A percentile compares a stretch with the other conserved stretches of the same genome.
phyloP scores from a whole-genome alignment of 495 filamentous ascomycete genomes.

The Parathielavia appendiculata region DNA sequence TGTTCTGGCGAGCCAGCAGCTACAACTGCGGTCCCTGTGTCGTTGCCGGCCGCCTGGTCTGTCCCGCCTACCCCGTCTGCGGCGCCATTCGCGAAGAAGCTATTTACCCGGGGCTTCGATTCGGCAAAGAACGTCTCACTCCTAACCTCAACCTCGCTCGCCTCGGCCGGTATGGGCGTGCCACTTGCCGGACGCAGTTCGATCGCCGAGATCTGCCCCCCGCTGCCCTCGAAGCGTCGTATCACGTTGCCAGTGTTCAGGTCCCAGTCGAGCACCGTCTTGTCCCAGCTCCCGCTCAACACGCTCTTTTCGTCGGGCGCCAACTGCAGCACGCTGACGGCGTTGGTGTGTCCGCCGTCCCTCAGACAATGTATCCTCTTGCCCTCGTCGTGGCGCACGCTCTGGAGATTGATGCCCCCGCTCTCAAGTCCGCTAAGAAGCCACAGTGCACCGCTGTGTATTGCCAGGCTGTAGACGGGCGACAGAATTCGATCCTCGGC shows the following conservation, averaged over 20 bases:
- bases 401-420: slow-evolving; percentile 88
- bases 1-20: slow-evolving; percentile 61
- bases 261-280: slow-evolving; percentile 90
- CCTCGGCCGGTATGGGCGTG: slow-evolving; percentile 67
- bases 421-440: slow-evolving; percentile 83
- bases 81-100: slow-evolving; percentile 38
- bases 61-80: slow-evolving; percentile 4
- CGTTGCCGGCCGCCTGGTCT: neutral
- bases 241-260: slow-evolving; percentile 77
- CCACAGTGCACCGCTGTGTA: slow-evolving; percentile 87
- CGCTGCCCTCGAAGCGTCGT: slow-evolving; percentile 67
- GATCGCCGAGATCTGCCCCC: slow-evolving; percentile 80
- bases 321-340: slow-evolving; percentile 81
- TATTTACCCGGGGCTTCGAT: slow-evolving; percentile 46
- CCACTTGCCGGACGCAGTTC: slow-evolving; percentile 77
- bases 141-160: slow-evolving; percentile 48
- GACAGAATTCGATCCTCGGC: slow-evolving; percentile 58
- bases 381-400: slow-evolving; percentile 92
- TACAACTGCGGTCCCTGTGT: slow-evolving; percentile 23
- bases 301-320: slow-evolving; percentile 81
- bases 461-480: slow-evolving; percentile 89
- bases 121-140: slow-evolving; percentile 60
- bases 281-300: slow-evolving; percentile 95
- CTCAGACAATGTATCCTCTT: slow-evolving; percentile 72
- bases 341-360: slow-evolving; percentile 71